Base-by-base conservation (phyloP, 305 asterid genomes). In the Fraxinus nigra region DNA sequence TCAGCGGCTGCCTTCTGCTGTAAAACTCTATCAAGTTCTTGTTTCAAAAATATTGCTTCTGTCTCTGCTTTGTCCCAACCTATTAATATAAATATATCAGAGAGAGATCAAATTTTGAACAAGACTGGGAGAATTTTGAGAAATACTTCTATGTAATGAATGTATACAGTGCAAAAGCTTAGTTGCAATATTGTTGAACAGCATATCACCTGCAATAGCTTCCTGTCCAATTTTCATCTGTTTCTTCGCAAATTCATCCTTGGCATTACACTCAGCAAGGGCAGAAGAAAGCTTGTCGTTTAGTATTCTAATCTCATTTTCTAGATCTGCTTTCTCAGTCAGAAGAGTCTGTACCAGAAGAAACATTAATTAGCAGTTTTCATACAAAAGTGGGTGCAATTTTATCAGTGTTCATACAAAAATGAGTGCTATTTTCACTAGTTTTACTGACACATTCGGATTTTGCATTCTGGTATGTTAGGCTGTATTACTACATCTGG, bases 181-280 rank as follows among this genome's bases (percentile, higher is more conserved):
- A 70, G 3, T 54, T 73, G 10, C 26, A 38, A 63, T 32, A 16
- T 37, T 65, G 72, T 78, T 73, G 73, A 84, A 81, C 78, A 67
- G 28, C 75, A 56, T 78, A 67, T 84, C 84, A 94, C 98, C 98
- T 87, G 97, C 88, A 86, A 95, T 91, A 77, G 97, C 98, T 89
- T 95, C 98, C 88, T 88, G 96, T 26, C 95, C 97, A 83, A 92
- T 91, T 87, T 89, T 92, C 84, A 90, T 88, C 92, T 93, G 98
- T 84, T 89, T 87, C 89, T 86, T 91, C 14, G 90, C 90, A 56
- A 91, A 84, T 82, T 87, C 90, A 79, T 91, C 94, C 85, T 94
- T 92, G 76, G 90, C 88, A 81, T 86, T 89, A 84, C 92, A 89
- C 46, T 93, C 98, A 54, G 92, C 84, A 11, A 89, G 85, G 33